phyloP scores from a whole-genome alignment of 1,284 basidiomycete species.

The Trichosporon inkin region DNA sequence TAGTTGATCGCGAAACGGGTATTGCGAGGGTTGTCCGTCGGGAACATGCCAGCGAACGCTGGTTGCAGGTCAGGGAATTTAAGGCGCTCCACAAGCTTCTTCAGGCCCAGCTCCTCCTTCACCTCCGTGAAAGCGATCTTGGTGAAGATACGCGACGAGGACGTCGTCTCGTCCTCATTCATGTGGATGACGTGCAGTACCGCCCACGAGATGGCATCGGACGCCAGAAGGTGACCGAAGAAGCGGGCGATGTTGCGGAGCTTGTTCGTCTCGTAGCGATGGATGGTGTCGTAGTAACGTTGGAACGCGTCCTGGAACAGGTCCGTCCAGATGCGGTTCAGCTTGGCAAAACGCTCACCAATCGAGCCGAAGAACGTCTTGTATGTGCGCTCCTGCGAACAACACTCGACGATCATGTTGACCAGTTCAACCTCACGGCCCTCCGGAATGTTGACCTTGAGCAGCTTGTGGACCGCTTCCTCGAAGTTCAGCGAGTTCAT shows the following conservation, averaged over 20 bases:
- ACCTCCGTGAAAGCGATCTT: slow-evolving; percentile 96
- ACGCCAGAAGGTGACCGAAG: slow-evolving; percentile 84
- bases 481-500: slow-evolving; percentile 98
- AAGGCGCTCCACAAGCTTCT: slow-evolving; percentile 76
- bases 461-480: slow-evolving; percentile 95
- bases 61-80: slow-evolving; percentile 74
- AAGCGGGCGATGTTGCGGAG: slow-evolving; percentile 94
- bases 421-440: slow-evolving; percentile 94
- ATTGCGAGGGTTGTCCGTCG: slow-evolving; percentile 90
- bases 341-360: slow-evolving; percentile 92
- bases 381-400: slow-evolving; percentile 97
- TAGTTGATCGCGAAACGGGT: slow-evolving; percentile 98
- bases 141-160: slow-evolving; percentile 91
- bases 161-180: slow-evolving; percentile 97
- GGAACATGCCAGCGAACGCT: slow-evolving; percentile 82
- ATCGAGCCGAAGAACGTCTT: slow-evolving; percentile 93
- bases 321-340: slow-evolving; percentile 90
- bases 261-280: slow-evolving; percentile 97
- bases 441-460: slow-evolving; percentile 86
- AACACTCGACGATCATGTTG: slow-evolving; percentile 99
- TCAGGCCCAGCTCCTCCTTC: slow-evolving; percentile 87
- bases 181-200: slow-evolving; percentile 80
- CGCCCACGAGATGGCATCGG: slow-evolving; percentile 85
- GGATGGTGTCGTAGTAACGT: slow-evolving; percentile 92
- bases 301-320: slow-evolving; percentile 80